phyloP scores from a whole-genome alignment of 306 rosid species.

The Begonia fuchsioides region DNA sequence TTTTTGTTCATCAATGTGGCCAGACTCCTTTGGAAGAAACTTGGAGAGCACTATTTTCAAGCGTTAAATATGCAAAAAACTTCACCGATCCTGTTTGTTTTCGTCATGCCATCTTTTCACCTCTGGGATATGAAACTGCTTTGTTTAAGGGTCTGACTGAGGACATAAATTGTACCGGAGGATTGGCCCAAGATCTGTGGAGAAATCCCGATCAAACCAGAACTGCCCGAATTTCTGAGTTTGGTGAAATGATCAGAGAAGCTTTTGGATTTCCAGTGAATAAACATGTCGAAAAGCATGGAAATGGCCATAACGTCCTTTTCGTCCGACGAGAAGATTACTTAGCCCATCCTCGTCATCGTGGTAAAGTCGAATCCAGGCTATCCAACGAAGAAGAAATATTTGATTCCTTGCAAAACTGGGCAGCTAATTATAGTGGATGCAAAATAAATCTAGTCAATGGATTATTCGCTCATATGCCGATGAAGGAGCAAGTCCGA shows the following conservation, averaged over 20 bases:
- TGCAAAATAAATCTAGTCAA: slow-evolving; percentile 76
- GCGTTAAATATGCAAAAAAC: slow-evolving; percentile 71
- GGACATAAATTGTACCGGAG: slow-evolving; percentile 47
- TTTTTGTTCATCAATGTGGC: slow-evolving; percentile 13
- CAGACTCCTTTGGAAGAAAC: slow-evolving; percentile 89
- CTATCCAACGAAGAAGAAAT: slow-evolving; percentile 69
- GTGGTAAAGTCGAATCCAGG: slow-evolving; percentile 76
- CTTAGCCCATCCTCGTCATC: slow-evolving; percentile 89
- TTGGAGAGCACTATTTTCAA: slow-evolving; percentile 77
- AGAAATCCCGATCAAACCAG: slow-evolving; percentile 43
- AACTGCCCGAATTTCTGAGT: slow-evolving; percentile 86
- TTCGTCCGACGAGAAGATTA: slow-evolving; percentile 93
- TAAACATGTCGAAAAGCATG: slow-evolving; percentile 25
- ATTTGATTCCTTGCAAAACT: slow-evolving; percentile 41
- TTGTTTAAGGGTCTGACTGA: slow-evolving; percentile 63
- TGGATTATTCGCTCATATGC: slow-evolving; percentile 86
- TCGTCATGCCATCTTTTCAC: slow-evolving; percentile 72
- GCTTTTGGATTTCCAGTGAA: slow-evolving; percentile 53
- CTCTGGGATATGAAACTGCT: slow-evolving; percentile 82
- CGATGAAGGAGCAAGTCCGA: slow-evolving; percentile 85
- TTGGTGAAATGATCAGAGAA: slow-evolving; percentile 84
- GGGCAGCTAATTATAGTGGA: slow-evolving; percentile 36
- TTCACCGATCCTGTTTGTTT: slow-evolving; percentile 72
- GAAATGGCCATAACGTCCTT: slow-evolving; percentile 47
- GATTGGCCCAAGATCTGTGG: slow-evolving; percentile 57